Evolutionary conservation across 768 basidiomycete species (phyloP).

Genomic region (Tricholoma saponaceum): DNA sequence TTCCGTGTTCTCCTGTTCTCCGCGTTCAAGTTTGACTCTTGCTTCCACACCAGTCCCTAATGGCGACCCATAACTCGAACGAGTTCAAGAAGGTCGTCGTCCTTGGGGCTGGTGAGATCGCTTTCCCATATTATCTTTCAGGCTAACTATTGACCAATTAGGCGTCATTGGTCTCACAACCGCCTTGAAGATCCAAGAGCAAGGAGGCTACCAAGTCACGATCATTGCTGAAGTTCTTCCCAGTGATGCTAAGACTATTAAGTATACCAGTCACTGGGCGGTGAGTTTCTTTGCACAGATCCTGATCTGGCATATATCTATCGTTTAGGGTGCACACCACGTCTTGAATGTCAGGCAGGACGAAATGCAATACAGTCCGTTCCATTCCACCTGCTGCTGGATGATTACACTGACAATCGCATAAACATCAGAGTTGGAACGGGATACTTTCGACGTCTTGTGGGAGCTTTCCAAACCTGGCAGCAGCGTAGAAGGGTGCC

Average conservation of each 20-base stretch:
- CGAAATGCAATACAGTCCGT: conserved; percentile 49
- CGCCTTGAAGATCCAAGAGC: conserved; percentile 65
- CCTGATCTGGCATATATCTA: background rate
- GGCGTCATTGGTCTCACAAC: conserved; percentile 80
- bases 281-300: conserved; percentile 35
- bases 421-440: conserved; percentile 51
- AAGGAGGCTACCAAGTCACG: conserved; percentile 56
- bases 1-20: too few relatives aligned
- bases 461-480: conserved; percentile 68
- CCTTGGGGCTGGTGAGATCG: conserved; percentile 17
- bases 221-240: conserved; percentile 72
- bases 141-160: conserved; percentile 19
- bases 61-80: background rate
- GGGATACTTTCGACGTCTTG: conserved; percentile 71
- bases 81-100: conserved; percentile 12
- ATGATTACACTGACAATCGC: conserved; percentile 1
- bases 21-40: too few relatives aligned
- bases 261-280: conserved; percentile 82
- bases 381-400: background rate
- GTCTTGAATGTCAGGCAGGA: conserved; percentile 55
- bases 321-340: conserved; percentile 74
- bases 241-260: conserved; percentile 66
- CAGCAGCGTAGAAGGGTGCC: conserved; percentile 51
- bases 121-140: background rate
- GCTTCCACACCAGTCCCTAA: background rate